phyloP scores from a whole-genome alignment of 2,329 filamentous ascomycete genomes.

The Alternaria sp. region DNA sequence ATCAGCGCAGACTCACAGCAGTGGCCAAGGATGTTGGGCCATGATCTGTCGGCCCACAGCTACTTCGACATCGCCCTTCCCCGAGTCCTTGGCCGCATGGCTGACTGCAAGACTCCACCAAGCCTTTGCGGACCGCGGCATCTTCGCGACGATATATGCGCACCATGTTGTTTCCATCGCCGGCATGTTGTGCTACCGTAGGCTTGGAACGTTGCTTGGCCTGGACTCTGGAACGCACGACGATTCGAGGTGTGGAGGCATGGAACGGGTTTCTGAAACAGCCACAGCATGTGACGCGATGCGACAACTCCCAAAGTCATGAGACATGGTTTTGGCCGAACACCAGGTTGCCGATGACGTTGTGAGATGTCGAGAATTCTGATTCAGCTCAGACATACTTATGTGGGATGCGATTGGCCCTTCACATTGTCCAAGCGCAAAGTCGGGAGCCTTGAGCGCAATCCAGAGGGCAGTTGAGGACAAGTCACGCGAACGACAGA shows the following conservation, averaged over 20 bases:
- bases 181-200: conserved; percentile 6
- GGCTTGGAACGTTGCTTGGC: conserved; percentile 5
- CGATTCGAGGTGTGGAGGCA: conserved; percentile 11
- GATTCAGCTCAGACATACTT: not conserved
- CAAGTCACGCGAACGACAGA: not conserved
- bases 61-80: not conserved
- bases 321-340: not conserved
- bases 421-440: not conserved
- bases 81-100: not conserved
- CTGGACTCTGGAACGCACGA: conserved; percentile 20
- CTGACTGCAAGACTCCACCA: conserved; percentile 18
- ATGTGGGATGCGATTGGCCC: not conserved
- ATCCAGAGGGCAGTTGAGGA: not conserved
- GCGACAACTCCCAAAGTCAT: not conserved
- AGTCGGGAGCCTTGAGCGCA: not conserved
- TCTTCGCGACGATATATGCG: not conserved
- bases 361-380: not conserved
- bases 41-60: not conserved
- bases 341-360: not conserved
- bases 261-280: conserved; percentile 25
- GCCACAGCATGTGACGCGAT: conserved; percentile 4
- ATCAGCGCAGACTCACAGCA: not conserved
- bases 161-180: not conserved
- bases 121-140: conserved; percentile 4
- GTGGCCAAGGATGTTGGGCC: not conserved